phyloP scores from a whole-genome alignment of 306 rosid genomes.

The Citrullus amarus region DNA sequence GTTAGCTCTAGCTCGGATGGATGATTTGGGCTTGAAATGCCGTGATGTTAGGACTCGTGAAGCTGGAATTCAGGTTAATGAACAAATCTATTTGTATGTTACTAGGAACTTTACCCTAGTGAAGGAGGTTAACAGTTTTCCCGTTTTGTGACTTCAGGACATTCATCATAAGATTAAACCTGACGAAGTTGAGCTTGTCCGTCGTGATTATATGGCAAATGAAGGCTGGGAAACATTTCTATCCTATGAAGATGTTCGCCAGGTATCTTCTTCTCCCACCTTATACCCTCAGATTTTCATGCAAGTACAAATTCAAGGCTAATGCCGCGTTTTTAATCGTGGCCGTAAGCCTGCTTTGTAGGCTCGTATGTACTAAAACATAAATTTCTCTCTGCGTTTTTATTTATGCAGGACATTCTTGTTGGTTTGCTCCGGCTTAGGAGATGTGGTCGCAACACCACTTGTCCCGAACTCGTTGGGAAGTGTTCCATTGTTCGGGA shows the following conservation, averaged over 20 bases:
- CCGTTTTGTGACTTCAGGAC: conserved; percentile 38
- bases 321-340: not conserved
- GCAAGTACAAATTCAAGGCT: not conserved
- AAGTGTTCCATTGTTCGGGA: conserved; percentile 90
- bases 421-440: conserved; percentile 85
- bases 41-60: conserved; percentile 96
- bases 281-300: not conserved
- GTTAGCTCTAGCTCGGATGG: conserved; percentile 94
- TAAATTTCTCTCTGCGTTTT: conserved; percentile 6
- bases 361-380: conserved; percentile 1
- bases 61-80: conserved; percentile 90
- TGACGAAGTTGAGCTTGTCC: conserved; percentile 90
- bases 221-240: conserved; percentile 99
- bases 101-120: not conserved
- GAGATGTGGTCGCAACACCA: conserved; percentile 66
- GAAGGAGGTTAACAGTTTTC: not conserved
- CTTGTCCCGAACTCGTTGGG: conserved; percentile 81
- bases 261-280: conserved; percentile 33
- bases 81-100: not conserved
- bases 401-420: conserved; percentile 61
- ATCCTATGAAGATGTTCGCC: conserved; percentile 83
- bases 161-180: conserved; percentile 92
- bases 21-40: conserved; percentile 88
- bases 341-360: not conserved
- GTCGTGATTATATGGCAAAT: conserved; percentile 86